Conservation (phyloP, 2,329 filamentous ascomycete species). For the Volutella citrinella region DNA sequence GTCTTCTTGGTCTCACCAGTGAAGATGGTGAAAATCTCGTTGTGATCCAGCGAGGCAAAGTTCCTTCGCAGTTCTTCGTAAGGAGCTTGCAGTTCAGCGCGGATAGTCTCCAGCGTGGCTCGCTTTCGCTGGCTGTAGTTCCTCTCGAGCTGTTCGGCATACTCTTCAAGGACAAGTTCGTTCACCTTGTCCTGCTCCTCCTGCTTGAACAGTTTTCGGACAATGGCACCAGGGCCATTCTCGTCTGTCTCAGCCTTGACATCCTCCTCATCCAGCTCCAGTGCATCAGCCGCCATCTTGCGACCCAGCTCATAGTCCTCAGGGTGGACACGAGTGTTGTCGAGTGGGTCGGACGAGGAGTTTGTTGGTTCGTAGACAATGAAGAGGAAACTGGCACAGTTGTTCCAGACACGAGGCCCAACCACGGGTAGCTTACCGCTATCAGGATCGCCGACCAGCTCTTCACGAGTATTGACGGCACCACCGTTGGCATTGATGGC, state of each 20-base stretch:
- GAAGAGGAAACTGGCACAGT: slow-evolving; percentile 92
- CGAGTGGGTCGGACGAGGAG: slow-evolving; percentile 81
- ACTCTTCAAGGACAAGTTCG: slow-evolving; percentile 93
- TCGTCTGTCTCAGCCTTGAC: slow-evolving; percentile 93
- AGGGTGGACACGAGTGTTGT: slow-evolving; percentile 95
- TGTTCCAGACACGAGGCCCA: slow-evolving; percentile 89
- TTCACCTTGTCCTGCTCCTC: slow-evolving; percentile 94
- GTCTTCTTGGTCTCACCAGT: slow-evolving; percentile 89
- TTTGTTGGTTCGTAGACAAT: slow-evolving; percentile 85
- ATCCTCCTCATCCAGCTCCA: slow-evolving; percentile 96
- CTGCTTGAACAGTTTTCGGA: slow-evolving; percentile 91
- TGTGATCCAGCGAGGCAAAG: slow-evolving; percentile 66
- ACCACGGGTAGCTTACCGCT: slow-evolving; percentile 75
- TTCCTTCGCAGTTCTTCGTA: slow-evolving; percentile 90
- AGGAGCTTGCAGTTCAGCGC: slow-evolving; percentile 85
- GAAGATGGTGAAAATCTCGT: slow-evolving; percentile 93
- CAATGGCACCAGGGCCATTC: slow-evolving; percentile 83
- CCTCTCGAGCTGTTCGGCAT: slow-evolving; percentile 89
- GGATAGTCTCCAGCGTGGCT: slow-evolving; percentile 92
- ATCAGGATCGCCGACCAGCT: slow-evolving; percentile 85
- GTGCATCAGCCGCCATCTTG: slow-evolving; percentile 96
- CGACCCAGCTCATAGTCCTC: slow-evolving; percentile 97
- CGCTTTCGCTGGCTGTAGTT: slow-evolving; percentile 95
- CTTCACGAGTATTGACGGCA: slow-evolving; percentile 76
- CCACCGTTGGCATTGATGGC: slow-evolving; percentile 91